Base-by-base conservation (phyloP, 768 basidiomycete genomes). In the Collybia sordida region DNA sequence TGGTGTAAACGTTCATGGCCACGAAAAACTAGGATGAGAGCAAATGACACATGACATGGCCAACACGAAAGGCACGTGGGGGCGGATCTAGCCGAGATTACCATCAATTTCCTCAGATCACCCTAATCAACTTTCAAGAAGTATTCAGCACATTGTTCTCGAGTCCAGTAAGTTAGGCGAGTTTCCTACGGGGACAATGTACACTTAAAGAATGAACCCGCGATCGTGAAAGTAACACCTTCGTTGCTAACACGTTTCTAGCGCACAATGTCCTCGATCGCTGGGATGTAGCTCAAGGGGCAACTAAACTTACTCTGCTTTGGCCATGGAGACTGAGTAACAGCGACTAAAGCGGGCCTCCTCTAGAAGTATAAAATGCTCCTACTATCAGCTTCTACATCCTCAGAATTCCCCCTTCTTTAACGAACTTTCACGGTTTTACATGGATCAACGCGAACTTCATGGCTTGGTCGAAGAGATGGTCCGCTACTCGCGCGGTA, bases 371-470 rank as follows among this genome's bases (percentile, higher is more conserved):
- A 49, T 49, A 49, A 38, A 37, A 24, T 9, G 19, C 38, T 6
- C 23, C 23, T 14, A 31, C 9, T 14, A 24, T 28, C 19, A 35
- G 22, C 18, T 31, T 38, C 9, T 15, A 22, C 41, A 23, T 34
- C 43, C 27, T 40, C n/a, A 37, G 42, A 48, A 49, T 42, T 43
- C 41, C 42, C 22, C 45, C 42, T 42, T 43, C 34, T n/a, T 37
- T 42, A n/a, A 31, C 21, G 22, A 35, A 8, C 34, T 37, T 19
- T 39, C 42, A 31, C 31, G 31, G 5, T 31, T 31, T 31, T 39
- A 34, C 25, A 58, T 60, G 59, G 45, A 58, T 58, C 50, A 39
- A 24, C 48, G 38, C 42, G 24, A 50, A 40, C 51, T 53, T 55
- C 50, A 58, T 27, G 49, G 45, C 44, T 44, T 55, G 14, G 50